Percentiles rank a stretch among this genome's conserved stretches.
phyloP scores from a whole-genome alignment of 2,329 filamentous ascomycete species.

The Chalara sp. region DNA sequence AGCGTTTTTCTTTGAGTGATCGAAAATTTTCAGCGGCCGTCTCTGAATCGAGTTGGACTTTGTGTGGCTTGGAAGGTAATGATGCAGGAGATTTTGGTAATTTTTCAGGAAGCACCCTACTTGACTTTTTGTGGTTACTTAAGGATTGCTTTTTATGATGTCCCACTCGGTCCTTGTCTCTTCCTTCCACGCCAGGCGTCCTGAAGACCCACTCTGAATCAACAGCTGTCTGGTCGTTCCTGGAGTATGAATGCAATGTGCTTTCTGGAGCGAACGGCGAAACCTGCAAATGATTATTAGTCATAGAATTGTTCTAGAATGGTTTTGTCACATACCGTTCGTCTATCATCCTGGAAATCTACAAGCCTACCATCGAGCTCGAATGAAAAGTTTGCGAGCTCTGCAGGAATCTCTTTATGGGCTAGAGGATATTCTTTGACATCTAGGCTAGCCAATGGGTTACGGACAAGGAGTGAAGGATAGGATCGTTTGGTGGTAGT shows the following conservation, averaged over 20 bases:
- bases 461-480: slow-evolving; percentile 75
- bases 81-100: slow-evolving; percentile 15
- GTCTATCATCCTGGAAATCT: no score
- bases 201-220: background rate
- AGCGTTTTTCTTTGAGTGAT: slow-evolving; percentile 5
- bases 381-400: slow-evolving; percentile 72
- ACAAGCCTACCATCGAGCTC: slow-evolving; percentile 43
- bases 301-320: no score
- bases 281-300: no score
- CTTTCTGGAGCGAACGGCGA: no score
- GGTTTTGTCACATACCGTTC: no score
- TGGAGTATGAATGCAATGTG: background rate
- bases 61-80: slow-evolving; percentile 6
- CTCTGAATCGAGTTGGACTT: slow-evolving; percentile 2
- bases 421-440: slow-evolving; percentile 87
- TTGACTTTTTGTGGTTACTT: background rate
- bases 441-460: slow-evolving; percentile 60
- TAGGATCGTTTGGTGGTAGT: slow-evolving; percentile 82
- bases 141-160: background rate
- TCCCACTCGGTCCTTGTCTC: background rate
- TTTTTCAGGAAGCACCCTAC: background rate
- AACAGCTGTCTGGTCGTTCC: background rate
- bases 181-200: background rate
- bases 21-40: slow-evolving; percentile 7
- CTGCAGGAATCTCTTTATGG: slow-evolving; percentile 70